Conservation (phyloP, 371 early-diverging fungal genomes). For the Blastocladiella emersonii region DNA sequence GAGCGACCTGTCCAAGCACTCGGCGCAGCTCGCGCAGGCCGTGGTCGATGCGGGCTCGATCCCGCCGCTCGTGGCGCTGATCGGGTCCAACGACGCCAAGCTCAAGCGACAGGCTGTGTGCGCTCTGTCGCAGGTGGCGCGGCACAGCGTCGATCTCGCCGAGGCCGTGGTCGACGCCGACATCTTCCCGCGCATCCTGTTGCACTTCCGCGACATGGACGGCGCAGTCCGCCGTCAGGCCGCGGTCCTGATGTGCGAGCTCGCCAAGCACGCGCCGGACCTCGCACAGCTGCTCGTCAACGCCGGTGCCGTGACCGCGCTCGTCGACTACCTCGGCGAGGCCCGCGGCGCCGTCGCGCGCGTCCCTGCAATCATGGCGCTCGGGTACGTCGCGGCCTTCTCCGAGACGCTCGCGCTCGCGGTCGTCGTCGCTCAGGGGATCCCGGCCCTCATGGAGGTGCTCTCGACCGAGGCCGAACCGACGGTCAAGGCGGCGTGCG, state of each 20-base stretch:
- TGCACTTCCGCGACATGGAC: conserved; percentile 30
- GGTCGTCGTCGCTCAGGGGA: conserved; percentile 36
- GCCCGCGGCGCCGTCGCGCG: conserved; percentile 24
- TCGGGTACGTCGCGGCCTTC: conserved; percentile 41
- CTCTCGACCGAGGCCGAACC: conserved; percentile 27
- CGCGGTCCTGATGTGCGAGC: conserved; percentile 34
- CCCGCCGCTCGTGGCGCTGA: conserved; percentile 28
- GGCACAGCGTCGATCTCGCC: conserved; percentile 37
- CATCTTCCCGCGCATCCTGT: conserved; percentile 31
- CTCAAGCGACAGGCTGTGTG: conserved; percentile 31
- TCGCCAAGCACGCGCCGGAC: conserved; percentile 42
- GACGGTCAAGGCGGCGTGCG: conserved; percentile 35
- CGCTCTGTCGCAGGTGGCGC: conserved; percentile 33
- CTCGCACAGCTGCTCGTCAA: conserved; percentile 38
- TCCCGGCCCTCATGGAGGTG: conserved; percentile 26
- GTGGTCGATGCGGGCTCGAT: conserved; percentile 34
- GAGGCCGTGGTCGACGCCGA: conserved; percentile 38
- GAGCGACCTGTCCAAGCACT: conserved; percentile 34
- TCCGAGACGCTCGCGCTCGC: conserved; percentile 35
- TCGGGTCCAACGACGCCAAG: conserved; percentile 33
- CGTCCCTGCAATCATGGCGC: conserved; percentile 35
- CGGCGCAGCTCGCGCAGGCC: conserved; percentile 31
- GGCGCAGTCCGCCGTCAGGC: conserved; percentile 30
- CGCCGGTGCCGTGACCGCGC: conserved; percentile 35
- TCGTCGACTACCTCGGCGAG: conserved; percentile 36